Conservation (phyloP, 129 eudicot species). For the Smallanthus sonchifolius region DNA sequence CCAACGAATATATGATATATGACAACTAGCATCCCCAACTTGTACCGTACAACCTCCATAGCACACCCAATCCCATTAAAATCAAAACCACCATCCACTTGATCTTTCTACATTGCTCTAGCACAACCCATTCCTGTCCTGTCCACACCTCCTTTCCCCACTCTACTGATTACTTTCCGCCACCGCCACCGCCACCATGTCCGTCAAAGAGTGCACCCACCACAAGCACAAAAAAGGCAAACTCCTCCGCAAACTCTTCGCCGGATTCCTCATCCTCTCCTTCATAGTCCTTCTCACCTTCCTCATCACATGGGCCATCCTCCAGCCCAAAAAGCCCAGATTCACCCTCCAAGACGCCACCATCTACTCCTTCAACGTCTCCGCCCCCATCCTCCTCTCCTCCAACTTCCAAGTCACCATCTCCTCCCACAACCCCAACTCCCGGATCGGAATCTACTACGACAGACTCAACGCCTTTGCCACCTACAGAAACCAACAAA, state of each 20-base stretch:
- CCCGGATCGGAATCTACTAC: conserved; percentile 63
- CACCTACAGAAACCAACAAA: conserved; percentile 62
- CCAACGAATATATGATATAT: not conserved
- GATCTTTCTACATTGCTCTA: conserved; percentile 11
- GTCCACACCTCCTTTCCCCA: not conserved
- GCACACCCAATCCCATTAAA: conserved; percentile 17
- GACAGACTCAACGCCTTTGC: conserved; percentile 58
- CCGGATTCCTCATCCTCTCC: conserved; percentile 38
- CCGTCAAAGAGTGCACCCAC: conserved; percentile 60
- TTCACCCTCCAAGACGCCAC: conserved; percentile 84
- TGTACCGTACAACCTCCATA: conserved; percentile 23
- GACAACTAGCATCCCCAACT: not conserved
- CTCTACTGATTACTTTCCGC: not conserved
- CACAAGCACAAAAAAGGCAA: conserved; percentile 39
- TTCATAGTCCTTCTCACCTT: conserved; percentile 47
- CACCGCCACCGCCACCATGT: conserved; percentile 30
- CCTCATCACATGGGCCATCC: conserved; percentile 66
- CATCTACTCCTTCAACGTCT: conserved; percentile 69
- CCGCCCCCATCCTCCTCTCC: conserved; percentile 55
- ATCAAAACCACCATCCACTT: not conserved
- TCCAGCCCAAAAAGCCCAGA: conserved; percentile 61
- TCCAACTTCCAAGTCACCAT: conserved; percentile 67
- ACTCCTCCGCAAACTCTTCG: conserved; percentile 20
- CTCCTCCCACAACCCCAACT: conserved; percentile 69
- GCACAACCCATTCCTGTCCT: not conserved